These are phyloP conservation scores for Barnettozyma botsteinii DNA, from an alignment of 805 yeast genomes.

Conservation along the genomic window DNA sequence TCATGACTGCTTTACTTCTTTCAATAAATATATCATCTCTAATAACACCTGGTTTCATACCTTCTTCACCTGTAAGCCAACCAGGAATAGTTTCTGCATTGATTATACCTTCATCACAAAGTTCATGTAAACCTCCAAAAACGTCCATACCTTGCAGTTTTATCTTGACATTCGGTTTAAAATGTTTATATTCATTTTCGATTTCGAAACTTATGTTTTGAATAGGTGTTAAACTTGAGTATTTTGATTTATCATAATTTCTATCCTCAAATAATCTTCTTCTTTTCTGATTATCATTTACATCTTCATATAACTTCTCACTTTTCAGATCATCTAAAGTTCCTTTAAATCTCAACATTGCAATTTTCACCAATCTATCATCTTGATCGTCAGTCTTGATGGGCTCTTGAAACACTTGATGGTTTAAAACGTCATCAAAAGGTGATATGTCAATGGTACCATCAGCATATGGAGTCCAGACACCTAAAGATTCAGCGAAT, in stretches of 20 bases:
- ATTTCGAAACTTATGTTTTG: constrained; percentile 44
- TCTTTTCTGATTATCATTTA: constrained; percentile 14
- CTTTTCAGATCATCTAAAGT: constrained; percentile 32
- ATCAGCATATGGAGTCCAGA: constrained; percentile 72
- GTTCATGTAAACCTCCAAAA: constrained; percentile 72
- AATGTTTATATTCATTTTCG: constrained; percentile 26
- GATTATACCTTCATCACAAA: constrained; percentile 43
- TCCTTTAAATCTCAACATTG: constrained; percentile 62
- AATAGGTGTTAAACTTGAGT: constrained; percentile 52
- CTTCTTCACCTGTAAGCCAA: constrained; percentile 75
- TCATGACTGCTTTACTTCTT: background rate
- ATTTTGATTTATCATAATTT: constrained; percentile 29
- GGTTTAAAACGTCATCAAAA: constrained; percentile 39
- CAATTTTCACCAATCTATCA: constrained; percentile 35
- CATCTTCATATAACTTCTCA: constrained; percentile 35
- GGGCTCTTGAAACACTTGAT: constrained; percentile 28
- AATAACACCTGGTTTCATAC: constrained; percentile 34
- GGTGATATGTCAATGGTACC: constrained; percentile 62
- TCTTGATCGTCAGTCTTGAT: constrained; percentile 9
- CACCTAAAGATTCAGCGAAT: constrained; percentile 55
- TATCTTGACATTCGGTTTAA: constrained; percentile 23
- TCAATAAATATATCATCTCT: constrained; percentile 24
- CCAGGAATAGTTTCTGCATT: constrained; percentile 58
- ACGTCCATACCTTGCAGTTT: constrained; percentile 60
- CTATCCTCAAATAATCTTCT: constrained; percentile 9